These are phyloP conservation scores for Pseudogymnoascus sp. DNA, from an alignment of 2,329 filamentous ascomycete genomes.

Conservation along the genomic window DNA sequence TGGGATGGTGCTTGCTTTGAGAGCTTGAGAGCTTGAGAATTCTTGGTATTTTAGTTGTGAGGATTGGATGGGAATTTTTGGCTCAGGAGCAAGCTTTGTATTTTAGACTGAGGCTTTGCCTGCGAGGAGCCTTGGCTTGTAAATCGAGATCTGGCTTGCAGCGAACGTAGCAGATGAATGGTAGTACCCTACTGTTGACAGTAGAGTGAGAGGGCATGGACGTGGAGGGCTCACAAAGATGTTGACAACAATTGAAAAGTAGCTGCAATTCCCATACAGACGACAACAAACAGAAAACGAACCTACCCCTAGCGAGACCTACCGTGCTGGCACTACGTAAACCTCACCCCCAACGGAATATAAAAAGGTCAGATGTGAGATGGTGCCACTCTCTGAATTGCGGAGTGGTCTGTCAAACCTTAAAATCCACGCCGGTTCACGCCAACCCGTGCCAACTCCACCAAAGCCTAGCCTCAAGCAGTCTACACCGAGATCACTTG, in stretches of 20 bases:
- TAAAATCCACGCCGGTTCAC: neutral
- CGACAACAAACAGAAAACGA: neutral
- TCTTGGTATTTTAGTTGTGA: neutral
- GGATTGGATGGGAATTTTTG: neutral
- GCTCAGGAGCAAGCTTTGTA: neutral
- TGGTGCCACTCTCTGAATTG: neutral
- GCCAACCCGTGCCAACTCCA: neutral
- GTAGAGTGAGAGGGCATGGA: neutral
- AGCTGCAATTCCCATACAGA: no score
- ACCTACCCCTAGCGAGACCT: neutral
- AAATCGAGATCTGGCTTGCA: neutral
- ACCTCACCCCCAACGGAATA: neutral
- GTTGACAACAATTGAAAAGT: neutral
- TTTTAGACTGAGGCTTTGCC: neutral
- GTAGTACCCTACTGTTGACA: neutral
- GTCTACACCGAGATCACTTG: neutral
- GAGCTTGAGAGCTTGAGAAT: neutral
- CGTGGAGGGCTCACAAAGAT: neutral
- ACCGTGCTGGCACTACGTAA: neutral
- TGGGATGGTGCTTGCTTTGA: neutral
- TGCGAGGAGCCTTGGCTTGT: neutral
- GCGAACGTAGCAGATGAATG: neutral
- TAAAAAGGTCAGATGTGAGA: neutral
- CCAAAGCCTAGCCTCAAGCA: neutral
- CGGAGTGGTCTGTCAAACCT: neutral